Percentiles rank a stretch among this genome's conserved stretches.
These are phyloP conservation scores for Pyrrhoderma noxium DNA, from an alignment of 1,284 basidiomycete genomes.

Conservation along the genomic window DNA sequence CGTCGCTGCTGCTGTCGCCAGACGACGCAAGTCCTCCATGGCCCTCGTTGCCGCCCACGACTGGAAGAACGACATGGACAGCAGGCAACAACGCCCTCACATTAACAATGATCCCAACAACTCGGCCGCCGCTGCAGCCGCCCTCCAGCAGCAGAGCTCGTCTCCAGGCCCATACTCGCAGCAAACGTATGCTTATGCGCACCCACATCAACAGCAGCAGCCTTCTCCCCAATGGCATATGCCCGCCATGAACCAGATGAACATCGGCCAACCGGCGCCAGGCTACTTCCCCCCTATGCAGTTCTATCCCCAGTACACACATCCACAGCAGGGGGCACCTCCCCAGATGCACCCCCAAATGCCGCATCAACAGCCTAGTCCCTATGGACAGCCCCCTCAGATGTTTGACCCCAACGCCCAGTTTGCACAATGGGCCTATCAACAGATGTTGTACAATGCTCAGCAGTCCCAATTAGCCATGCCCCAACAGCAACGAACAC, in stretches of 20 bases:
- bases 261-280: slow-evolving; percentile 10
- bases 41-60: slow-evolving; percentile 19
- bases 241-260: slow-evolving; percentile 16
- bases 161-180: slow-evolving; percentile 15
- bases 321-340: slow-evolving; percentile 28
- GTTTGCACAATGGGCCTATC: slow-evolving; percentile 78
- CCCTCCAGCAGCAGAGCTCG: slow-evolving; percentile 5
- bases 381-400: slow-evolving; percentile 36
- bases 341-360: slow-evolving; percentile 26
- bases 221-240: slow-evolving; percentile 9
- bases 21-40: slow-evolving; percentile 15
- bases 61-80: slow-evolving; percentile 19
- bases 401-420: slow-evolving; percentile 72
- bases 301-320: slow-evolving; percentile 34
- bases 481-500: slow-evolving; percentile 25
- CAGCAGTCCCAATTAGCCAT: slow-evolving; percentile 42
- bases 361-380: slow-evolving; percentile 23
- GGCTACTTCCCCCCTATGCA: slow-evolving; percentile 22
- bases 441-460: slow-evolving; percentile 76
- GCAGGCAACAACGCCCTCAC: slow-evolving; percentile 18
- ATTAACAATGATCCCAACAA: slow-evolving; percentile 10
- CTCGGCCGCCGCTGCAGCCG: slow-evolving; percentile 2
- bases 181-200: slow-evolving; percentile 8
- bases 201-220: slow-evolving; percentile 11
- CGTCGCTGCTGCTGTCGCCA: background rate